Base-by-base conservation (phyloP, 306 rosid species). In the Cajanus cajan region DNA sequence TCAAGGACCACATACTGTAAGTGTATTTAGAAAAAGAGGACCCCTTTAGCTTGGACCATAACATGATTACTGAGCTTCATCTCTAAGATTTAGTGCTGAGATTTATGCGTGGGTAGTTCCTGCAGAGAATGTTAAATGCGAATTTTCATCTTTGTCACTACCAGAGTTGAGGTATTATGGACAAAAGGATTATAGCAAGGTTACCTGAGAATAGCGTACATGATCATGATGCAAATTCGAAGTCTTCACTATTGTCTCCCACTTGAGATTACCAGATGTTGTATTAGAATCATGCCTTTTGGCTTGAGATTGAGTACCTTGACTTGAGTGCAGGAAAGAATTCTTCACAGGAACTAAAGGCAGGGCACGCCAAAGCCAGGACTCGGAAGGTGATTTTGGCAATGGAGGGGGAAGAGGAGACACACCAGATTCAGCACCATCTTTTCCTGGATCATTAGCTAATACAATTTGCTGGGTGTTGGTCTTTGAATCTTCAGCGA, bases 191-290 rank as follows among this genome's bases (percentile, higher is more conserved):
- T 61, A n/a, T n/a, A 14, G 40, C 7, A 78, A 85, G 81, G 74
- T 82, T 87, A 95, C 99, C 99, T 95, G 92, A 22, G 98, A 95
- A 84, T 86, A 95, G 10, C 93, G 94, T 18, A 83, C 87, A 68
- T 90, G 98, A 84, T 87, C 98, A 39, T 83, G 91, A 54, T 39
- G 89, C 85, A 82, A 83, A 37, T 95, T 85, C 3, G 96, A 89
- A 79, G 96, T 85, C 82, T 95, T 95, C 54, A 93, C 98, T 34
- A 95, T 91, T 57, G 99, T 93, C 85, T 95, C 97, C 99, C 99
- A 93, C 89, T 91, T 93, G 74, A 87, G 74, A 77, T 77, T 82
- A 25, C 80, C 40, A 18, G 88, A 84, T 41, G 94, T 41, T 50
- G 82, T 75, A 50, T 84, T 80, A 22, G 88, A 84, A 36, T 72